Evolutionary conservation across 73 alveolate genomes (phyloP).

Genomic region (Tetrahymena thermophila): DNA sequence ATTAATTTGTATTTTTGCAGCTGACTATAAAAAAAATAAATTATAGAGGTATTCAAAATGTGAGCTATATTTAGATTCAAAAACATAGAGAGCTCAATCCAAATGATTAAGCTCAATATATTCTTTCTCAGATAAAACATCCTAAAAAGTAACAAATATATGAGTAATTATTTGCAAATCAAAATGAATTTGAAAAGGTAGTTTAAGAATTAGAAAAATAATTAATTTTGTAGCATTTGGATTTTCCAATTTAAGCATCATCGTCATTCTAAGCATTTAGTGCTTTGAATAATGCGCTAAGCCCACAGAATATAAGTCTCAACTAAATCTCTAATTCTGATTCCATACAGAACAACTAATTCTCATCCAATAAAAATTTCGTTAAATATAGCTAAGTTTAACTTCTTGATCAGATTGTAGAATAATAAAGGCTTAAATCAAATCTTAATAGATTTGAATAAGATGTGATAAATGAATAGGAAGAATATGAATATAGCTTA

Average conservation of each 20-base stretch:
- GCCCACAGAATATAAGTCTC: not conserved
- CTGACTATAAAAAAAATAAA: no score
- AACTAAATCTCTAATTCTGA: not conserved
- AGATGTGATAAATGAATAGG: not conserved
- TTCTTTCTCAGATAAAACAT: not conserved
- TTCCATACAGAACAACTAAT: not conserved
- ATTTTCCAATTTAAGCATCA: not conserved
- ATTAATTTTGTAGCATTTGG: no score
- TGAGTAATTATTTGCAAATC: not conserved
- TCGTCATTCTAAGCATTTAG: not conserved
- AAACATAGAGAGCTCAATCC: not conserved
- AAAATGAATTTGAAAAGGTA: not conserved
- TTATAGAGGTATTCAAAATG: not conserved
- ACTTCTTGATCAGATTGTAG: no score
- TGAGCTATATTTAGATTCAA: not conserved
- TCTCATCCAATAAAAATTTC: no score
- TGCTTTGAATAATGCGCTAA: not conserved
- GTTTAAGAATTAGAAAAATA: not conserved
- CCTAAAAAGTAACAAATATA: not conserved
- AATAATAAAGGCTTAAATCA: no score
- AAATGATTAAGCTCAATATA: not conserved
- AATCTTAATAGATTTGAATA: not conserved
- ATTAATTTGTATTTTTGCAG: no score
- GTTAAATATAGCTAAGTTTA: no score
- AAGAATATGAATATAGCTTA: not conserved